Conservation (phyloP, 148 eudicot genomes). For the Chenopodium berlandieri region DNA sequence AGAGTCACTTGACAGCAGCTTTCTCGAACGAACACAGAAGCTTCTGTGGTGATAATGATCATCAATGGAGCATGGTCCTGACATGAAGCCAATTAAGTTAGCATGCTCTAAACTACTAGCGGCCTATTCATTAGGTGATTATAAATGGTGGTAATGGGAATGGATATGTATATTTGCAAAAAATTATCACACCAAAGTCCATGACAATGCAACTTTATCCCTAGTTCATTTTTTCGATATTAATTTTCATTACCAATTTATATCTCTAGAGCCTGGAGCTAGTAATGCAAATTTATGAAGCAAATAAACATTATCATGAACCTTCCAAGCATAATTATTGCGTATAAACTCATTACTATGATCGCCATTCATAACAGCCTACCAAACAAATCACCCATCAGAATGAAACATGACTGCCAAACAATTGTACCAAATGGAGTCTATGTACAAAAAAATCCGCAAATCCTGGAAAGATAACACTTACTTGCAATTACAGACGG, state of each 20-base stretch:
- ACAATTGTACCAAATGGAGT: background rate
- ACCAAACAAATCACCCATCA: background rate
- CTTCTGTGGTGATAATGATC: background rate
- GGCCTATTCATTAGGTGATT: background rate
- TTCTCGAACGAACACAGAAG: background rate
- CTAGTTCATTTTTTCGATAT: background rate
- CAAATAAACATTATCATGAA: background rate
- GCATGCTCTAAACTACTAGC: background rate
- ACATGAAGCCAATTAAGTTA: background rate
- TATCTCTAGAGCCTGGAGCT: background rate
- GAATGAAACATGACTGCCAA: background rate
- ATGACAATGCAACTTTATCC: background rate
- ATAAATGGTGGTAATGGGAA: background rate
- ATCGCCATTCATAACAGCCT: no score
- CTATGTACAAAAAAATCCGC: background rate
- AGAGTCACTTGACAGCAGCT: background rate
- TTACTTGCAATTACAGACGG: slow-evolving; percentile 6
- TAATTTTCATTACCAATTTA: background rate
- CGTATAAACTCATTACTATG: no score
- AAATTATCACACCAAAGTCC: background rate
- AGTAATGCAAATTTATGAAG: background rate
- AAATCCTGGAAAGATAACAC: background rate
- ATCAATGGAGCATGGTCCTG: background rate
- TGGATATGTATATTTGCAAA: background rate
- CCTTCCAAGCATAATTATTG: background rate